phyloP scores from a whole-genome alignment of 371 early-diverging fungal species.

The Catenaria anguillulae region DNA sequence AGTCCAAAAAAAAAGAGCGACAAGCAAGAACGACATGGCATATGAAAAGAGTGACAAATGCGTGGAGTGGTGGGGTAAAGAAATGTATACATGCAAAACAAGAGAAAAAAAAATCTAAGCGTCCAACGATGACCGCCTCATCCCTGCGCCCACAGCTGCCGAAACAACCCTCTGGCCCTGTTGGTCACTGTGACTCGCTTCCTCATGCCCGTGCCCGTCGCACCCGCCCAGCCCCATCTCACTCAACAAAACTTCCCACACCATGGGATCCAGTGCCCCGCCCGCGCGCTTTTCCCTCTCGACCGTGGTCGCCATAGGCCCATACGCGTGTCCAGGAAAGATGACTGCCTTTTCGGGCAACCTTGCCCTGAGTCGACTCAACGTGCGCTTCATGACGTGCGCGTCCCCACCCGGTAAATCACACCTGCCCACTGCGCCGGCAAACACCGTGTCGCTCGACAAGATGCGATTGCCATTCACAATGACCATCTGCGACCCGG shows the following conservation, averaged over 20 bases:
- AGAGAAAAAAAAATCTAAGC: too few species aligned
- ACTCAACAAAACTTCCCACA: neutral
- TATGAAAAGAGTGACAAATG: too few species aligned
- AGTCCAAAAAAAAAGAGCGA: too few species aligned
- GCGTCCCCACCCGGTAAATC: constrained; percentile 60
- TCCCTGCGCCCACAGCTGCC: too few species aligned
- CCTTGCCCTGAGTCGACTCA: constrained; percentile 14
- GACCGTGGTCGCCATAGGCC: constrained; percentile 53
- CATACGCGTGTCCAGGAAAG: constrained; percentile 77
- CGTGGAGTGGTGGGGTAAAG: too few species aligned
- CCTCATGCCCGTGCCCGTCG: too few species aligned
- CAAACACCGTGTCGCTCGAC: constrained; percentile 74
- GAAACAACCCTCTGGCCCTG: too few species aligned
- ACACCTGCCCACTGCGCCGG: constrained; percentile 55
- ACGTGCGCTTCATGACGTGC: constrained; percentile 44
- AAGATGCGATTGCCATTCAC: constrained; percentile 57
- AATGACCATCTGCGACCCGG: constrained; percentile 65
- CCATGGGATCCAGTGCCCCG: neutral
- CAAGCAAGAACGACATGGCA: too few species aligned
- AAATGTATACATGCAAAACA: too few species aligned
- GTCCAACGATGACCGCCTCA: too few species aligned
- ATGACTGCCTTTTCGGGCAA: constrained; percentile 42
- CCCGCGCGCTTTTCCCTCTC: constrained; percentile 6
- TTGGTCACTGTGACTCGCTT: too few species aligned
- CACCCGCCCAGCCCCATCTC: too few species aligned